A percentile compares a stretch with the other conserved stretches of the same genome.
Conservation (phyloP, 2,329 filamentous ascomycete genomes). For the Lachnellula suecica region DNA sequence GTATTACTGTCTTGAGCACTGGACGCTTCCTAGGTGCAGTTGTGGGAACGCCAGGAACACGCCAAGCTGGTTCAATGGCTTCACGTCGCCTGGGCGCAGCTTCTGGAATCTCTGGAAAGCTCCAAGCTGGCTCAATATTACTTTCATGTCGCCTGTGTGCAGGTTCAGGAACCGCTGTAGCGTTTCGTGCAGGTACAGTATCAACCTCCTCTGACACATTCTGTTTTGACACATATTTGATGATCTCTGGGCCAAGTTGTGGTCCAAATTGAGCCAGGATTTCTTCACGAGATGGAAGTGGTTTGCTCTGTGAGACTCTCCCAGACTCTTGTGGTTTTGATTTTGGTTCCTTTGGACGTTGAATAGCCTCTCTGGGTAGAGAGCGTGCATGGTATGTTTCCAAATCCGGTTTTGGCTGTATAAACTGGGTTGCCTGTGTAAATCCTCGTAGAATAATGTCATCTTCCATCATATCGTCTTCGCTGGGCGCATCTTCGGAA, state of each 20-base stretch:
- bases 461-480: constrained; percentile 31
- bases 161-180: constrained; percentile 11
- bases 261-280: constrained; percentile 31
- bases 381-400: neutral
- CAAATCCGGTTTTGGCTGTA: constrained; percentile 16
- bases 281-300: constrained; percentile 27
- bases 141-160: neutral
- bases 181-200: constrained; percentile 29
- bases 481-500: constrained; percentile 20
- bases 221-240: constrained; percentile 26
- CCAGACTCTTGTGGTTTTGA: too few species aligned
- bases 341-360: neutral
- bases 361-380: neutral
- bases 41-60: constrained; percentile 16
- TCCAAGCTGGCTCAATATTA: constrained; percentile 29
- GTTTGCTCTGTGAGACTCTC: neutral
- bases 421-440: constrained; percentile 20
- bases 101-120: constrained; percentile 16
- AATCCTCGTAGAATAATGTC: constrained; percentile 33
- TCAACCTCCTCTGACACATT: constrained; percentile 17
- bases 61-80: constrained; percentile 12
- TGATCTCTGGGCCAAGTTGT: constrained; percentile 28
- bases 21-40: constrained; percentile 13
- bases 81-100: neutral
- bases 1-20: constrained; percentile 13